Base-by-base conservation (phyloP, 139 green algal genomes). In the Monoraphidium neglectum region DNA sequence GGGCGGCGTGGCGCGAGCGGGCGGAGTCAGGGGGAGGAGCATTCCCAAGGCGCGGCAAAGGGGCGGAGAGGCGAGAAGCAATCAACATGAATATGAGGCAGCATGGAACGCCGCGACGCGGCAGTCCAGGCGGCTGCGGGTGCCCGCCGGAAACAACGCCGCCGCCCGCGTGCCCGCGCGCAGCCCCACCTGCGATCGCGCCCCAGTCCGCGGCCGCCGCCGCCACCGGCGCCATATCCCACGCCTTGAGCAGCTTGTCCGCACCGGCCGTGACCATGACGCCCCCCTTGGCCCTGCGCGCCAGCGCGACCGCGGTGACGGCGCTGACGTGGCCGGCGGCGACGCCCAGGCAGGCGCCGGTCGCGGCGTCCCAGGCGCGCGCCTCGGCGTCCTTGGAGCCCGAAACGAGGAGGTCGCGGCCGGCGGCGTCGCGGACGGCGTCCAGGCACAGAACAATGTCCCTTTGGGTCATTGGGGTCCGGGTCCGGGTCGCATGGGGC, bases 161-260 rank as follows among this genome's bases (percentile, higher is more conserved):
- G 4, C 32, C 71, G 28, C 3, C 43, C 51, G 18, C 63, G 10
- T 37, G 36, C 76, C 15, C 26, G 68, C 72, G n/a, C 37, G 43
- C 32, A 77, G 76, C 67, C 2, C 38, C 46, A 68, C 21, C 33
- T 61, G 66, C 43, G 15, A 54, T 13, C 26, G 4, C 13, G 59
- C 12, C 8, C 24, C 28, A 0, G 60, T 46, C 1, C 24, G 49
- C 21, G 65, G 15, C 43, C 43, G 43, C 43, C 8, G 43, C 8
- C 8, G 12, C 43, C 43, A 51, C 8, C 43, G 43, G 43, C 43
- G 43, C 8, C 8, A 26, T 68, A 75, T 94, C 91, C 94, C 94
- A 98, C 54, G 96, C 67, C 82, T 97, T 96, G 4, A 98, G 79
- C 47, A 97, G 84, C 77, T 94, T 95, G 85, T 98, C 94, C 24